phyloP scores from a whole-genome alignment of 2,329 filamentous ascomycete genomes.

The Fusarium kyushuense region DNA sequence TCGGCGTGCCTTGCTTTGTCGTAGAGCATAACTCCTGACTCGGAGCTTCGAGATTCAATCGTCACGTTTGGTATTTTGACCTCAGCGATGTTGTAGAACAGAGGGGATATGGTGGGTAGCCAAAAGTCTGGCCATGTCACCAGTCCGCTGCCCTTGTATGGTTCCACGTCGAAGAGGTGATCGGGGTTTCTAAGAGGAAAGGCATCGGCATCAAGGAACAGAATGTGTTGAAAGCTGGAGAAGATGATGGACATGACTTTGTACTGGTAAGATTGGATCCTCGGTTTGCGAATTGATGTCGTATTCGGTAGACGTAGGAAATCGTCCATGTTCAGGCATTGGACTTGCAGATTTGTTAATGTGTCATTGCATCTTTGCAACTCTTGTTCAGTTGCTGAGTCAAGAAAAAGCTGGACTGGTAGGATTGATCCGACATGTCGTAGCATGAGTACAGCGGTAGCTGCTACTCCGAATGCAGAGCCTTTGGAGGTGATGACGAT shows the following conservation, averaged over 20 bases:
- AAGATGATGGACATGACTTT: constrained; percentile 42
- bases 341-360: constrained; percentile 16
- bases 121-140: constrained; percentile 47
- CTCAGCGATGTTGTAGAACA: constrained; percentile 42
- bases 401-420: constrained; percentile 37
- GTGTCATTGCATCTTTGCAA: constrained; percentile 17
- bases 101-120: constrained; percentile 42
- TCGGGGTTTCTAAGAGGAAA: constrained; percentile 41
- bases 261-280: constrained; percentile 38
- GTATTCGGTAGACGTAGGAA: constrained; percentile 25
- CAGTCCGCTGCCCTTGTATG: constrained; percentile 33
- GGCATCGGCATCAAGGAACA: constrained; percentile 44
- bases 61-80: constrained; percentile 33
- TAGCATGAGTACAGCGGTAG: constrained; percentile 41
- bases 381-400: constrained; percentile 34
- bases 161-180: constrained; percentile 35
- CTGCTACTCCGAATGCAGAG: constrained; percentile 34
- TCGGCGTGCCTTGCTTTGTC: constrained; percentile 40
- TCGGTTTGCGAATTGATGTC: constrained; percentile 6
- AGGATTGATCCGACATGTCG: constrained; percentile 38
- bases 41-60: constrained; percentile 36
- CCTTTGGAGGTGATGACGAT: constrained; percentile 42
- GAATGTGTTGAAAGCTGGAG: constrained; percentile 42
- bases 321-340: constrained; percentile 43
- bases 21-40: constrained; percentile 43